These are phyloP conservation scores for Leccinum sublutescens DNA, from an alignment of 768 basidiomycete species.

Conservation along the genomic window DNA sequence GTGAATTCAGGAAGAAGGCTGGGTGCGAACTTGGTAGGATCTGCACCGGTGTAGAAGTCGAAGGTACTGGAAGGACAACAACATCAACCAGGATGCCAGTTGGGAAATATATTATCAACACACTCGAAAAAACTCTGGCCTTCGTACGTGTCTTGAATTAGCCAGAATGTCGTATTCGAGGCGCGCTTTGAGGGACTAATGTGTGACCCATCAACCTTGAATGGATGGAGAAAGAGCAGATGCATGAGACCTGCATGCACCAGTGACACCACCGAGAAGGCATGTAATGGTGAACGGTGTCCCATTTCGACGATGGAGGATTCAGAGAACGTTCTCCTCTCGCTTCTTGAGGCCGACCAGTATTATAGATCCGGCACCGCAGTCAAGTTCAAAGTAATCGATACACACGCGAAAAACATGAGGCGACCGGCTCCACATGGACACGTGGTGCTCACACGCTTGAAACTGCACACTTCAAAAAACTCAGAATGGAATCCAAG, in stretches of 20 bases:
- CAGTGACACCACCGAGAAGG: conserved; percentile 12
- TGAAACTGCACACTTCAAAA: not conserved
- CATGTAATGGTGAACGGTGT: conserved; percentile 14
- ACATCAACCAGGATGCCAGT: conserved; percentile 4
- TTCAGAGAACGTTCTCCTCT: conserved; percentile 3
- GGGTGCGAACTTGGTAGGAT: conserved; percentile 58
- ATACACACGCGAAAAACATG: conserved; percentile 21
- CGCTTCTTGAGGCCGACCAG: not conserved
- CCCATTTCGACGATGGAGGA: conserved; percentile 14
- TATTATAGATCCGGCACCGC: conserved; percentile 14
- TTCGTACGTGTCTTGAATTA: conserved; percentile 63
- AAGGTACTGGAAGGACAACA: conserved; percentile 42
- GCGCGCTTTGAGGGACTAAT: conserved; percentile 15
- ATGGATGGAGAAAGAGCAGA: conserved; percentile 1
- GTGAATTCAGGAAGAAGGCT: conserved; percentile 7
- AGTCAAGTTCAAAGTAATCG: conserved; percentile 7
- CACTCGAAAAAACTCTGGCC: conserved; percentile 73
- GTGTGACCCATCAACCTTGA: not conserved
- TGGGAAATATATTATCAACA: conserved; percentile 21
- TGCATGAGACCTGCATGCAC: conserved; percentile 14
- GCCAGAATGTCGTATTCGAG: conserved; percentile 53
- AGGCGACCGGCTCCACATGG: conserved; percentile 7
- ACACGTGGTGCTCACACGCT: not conserved
- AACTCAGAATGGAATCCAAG: not conserved
- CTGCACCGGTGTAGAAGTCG: conserved; percentile 54